Conservation (phyloP, 768 basidiomycete genomes). For the Coprinopsis marcescibilis region DNA sequence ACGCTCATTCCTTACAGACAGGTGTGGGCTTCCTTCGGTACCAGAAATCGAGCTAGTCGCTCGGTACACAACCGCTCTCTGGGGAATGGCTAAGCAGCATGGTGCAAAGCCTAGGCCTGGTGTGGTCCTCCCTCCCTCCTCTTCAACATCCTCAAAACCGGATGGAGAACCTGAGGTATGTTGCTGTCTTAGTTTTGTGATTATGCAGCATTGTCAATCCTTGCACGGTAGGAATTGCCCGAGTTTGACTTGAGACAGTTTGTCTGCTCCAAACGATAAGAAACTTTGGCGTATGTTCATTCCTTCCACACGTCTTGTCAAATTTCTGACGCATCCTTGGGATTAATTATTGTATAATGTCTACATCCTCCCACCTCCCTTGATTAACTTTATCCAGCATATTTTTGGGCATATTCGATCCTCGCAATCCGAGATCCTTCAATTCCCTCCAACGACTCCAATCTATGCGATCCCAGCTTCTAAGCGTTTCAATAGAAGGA, state of each 20-base stretch:
- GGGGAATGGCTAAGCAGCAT: constrained; percentile 49
- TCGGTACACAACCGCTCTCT: constrained; percentile 61
- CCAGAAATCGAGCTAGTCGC: constrained; percentile 59
- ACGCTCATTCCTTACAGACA: constrained; percentile 32
- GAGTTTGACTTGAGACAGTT: constrained; percentile 51
- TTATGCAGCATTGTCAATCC: constrained; percentile 3
- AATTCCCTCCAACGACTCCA: constrained; percentile 56
- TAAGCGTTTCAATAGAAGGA: constrained; percentile 22
- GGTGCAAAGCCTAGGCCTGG: constrained; percentile 44
- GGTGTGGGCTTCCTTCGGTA: constrained; percentile 42
- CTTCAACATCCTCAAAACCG: too few relatives aligned
- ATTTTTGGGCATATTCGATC: constrained; percentile 40
- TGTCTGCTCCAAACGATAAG: constrained; percentile 40
- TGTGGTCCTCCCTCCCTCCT: constrained; percentile 41
- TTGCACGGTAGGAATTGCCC: constrained; percentile 38
- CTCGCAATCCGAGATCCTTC: constrained; percentile 50
- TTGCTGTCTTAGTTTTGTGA: too few relatives aligned
- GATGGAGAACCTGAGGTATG: too few relatives aligned
- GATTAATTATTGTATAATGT: constrained; percentile 39
- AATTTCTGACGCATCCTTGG: too few relatives aligned
- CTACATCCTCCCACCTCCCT: constrained; percentile 62
- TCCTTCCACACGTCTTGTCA: neutral
- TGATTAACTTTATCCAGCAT: constrained; percentile 45
- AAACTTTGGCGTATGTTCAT: neutral
- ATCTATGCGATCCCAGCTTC: constrained; percentile 43